Base-by-base conservation (phyloP, 495 filamentous ascomycete species). In the Elaphomyces granulatus region DNA sequence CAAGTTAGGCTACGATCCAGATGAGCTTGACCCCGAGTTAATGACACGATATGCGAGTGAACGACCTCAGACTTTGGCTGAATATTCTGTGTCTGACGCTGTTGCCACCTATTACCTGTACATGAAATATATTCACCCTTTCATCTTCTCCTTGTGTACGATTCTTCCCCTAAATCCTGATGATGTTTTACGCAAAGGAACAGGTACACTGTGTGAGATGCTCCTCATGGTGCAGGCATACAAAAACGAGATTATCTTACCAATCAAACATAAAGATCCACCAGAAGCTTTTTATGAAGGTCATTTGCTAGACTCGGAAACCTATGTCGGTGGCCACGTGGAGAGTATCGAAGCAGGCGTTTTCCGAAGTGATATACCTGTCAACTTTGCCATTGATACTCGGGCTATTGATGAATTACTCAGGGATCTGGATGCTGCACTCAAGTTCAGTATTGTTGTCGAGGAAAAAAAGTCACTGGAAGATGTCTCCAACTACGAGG, bases 51-150 rank as follows among this genome's bases (percentile, higher is more conserved):
- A 94, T 60, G 90, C 90, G 10, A 78, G 70, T 42, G 92, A 99
- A 61, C 69, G 83, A 45, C 90, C 90, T 1, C 90, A 99, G 53
- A 90, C 81, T 0, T 62, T 99, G 32, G 87, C 90, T 1, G 90
- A 99, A 47, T 99, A 99, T 61, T 99, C 90, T 0, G 90, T 99
- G 33, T 99, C 90, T 47, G 90, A 99, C 74, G 90, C 90, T 20
- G 90, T 99, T 15, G 90, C 90, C 2, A 99, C 90, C 2, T 99
- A 96, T 56, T 99, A 99, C 53, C 70, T 99, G 32, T 99, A 99
- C 65, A 99, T 96, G 90, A 99, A 99, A 82, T 99, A 99, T 59
- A 85, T 99, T 15, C 90, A 99, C 54, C 90, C 90, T 1, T 99
- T 99, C 64, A 88, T 99, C 57, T 99, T 96, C 68, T 94, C 90